A percentile compares a stretch with the other conserved stretches of the same genome.
Evolutionary conservation across 2,329 filamentous ascomycete species (phyloP).

Genomic region (Pseudofabraea citricarpa): DNA sequence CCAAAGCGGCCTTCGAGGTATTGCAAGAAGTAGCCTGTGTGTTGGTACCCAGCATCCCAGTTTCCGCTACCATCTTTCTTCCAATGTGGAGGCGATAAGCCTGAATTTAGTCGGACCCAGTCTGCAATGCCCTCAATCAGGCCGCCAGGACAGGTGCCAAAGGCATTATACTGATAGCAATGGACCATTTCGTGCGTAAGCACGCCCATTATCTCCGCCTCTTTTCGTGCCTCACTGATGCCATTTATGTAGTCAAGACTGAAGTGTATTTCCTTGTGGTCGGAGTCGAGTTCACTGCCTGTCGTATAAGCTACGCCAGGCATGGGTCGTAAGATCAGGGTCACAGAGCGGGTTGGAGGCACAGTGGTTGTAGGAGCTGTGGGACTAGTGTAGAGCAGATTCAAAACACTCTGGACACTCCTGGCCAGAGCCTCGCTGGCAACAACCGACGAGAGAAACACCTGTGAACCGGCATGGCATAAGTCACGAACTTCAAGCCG

Average conservation of each 20-base stretch:
- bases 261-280: slow-evolving; percentile 93
- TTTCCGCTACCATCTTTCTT: slow-evolving; percentile 45
- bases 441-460: slow-evolving; percentile 66
- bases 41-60: slow-evolving; percentile 91
- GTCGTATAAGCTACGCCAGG: slow-evolving; percentile 86
- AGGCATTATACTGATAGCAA: slow-evolving; percentile 80
- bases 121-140: slow-evolving; percentile 90
- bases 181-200: slow-evolving; percentile 91
- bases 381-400: slow-evolving; percentile 61
- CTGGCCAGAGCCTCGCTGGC: slow-evolving; percentile 55
- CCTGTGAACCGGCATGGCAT: slow-evolving; percentile 51
- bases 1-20: slow-evolving; percentile 71
- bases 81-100: slow-evolving; percentile 80
- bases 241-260: slow-evolving; percentile 67
- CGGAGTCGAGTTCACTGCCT: slow-evolving; percentile 69
- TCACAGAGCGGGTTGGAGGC: slow-evolving; percentile 76
- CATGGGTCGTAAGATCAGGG: slow-evolving; percentile 74
- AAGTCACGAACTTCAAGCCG: slow-evolving; percentile 57
- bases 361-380: slow-evolving; percentile 31
- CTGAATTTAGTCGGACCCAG: slow-evolving; percentile 76
- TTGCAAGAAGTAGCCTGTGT: slow-evolving; percentile 86
- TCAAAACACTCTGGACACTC: slow-evolving; percentile 64
- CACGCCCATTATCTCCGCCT: slow-evolving; percentile 72
- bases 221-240: slow-evolving; percentile 37
- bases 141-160: slow-evolving; percentile 61